Base-by-base conservation (phyloP, 2,329 filamentous ascomycete genomes). In the Zymoseptoria passerinii region DNA sequence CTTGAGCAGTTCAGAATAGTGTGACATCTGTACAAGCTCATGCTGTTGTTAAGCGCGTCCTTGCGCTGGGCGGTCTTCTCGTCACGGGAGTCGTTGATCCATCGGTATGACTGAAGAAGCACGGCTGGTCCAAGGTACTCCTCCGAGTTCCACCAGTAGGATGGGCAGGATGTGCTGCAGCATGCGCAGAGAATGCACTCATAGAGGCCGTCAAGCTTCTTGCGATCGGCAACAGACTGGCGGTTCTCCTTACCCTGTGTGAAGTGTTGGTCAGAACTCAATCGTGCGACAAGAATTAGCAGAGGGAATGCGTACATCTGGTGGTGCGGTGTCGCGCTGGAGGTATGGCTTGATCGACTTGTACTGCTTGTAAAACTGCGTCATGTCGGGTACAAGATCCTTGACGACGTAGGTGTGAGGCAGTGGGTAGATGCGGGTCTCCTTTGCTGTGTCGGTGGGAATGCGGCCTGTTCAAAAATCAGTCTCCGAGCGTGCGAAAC, bases 351-450 rank as follows among this genome's bases (percentile, higher is more conserved):
- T 95, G 79, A 99, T 96, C 16, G 92, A 96, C 80, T 96, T 96
- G 85, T 99, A 99, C 82, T 99, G 94, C 84, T 97, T 97, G 85
- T 99, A 99, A 81, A 99, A 97, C 72, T 94, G 89, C 63, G 94
- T 99, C 80, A 99, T 81, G 74, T 99, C 94, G 60, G 94, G 92
- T 35, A 99, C 94, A 63, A 99, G 85, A 75, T 99, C 94, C 85
- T 97, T 99, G 79, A 99, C 92, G 68, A 99, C 90, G 78, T 96
- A 99, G 76, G 92, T 96, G 80, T 99, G 94, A 70, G 94, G 94
- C 67, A 99, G 83, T 61, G 94, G 94, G 81, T 99, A 99, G 77
- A 99, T 92, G 80, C 95, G 92, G 71, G 89, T 84, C 70, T 96
- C 90, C 71, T 88, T 82, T 67, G 78, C 77, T 61, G 85, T 85